A percentile compares a stretch with the other conserved stretches of the same genome.
These are phyloP conservation scores for Apostasia ramifera DNA, from an alignment of 106 monocot genomes.

Conservation along the genomic window DNA sequence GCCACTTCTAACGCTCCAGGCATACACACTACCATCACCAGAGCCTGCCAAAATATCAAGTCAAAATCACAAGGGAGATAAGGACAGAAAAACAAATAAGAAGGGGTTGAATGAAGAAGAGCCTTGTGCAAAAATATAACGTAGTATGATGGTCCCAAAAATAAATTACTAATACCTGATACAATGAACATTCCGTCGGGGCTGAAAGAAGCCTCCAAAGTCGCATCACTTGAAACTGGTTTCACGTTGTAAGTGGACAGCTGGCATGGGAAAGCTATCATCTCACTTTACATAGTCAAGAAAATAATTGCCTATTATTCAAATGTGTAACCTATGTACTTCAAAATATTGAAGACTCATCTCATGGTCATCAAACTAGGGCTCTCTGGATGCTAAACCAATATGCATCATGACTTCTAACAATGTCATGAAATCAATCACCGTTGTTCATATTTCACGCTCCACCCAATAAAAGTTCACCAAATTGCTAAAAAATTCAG, in stretches of 20 bases:
- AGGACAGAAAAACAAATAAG: neutral
- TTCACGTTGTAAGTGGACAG: conserved; percentile 83
- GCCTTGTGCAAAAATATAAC: too few species aligned
- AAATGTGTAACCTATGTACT: neutral
- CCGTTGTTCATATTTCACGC: too few species aligned
- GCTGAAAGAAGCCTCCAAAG: conserved; percentile 95
- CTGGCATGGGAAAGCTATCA: conserved; percentile 13
- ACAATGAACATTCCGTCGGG: conserved; percentile 79
- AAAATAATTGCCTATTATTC: too few species aligned
- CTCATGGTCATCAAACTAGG: neutral
- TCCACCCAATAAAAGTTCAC: too few species aligned
- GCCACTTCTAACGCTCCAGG: conserved; percentile 76
- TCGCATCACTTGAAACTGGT: conserved; percentile 61
- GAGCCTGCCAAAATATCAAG: conserved; percentile 42
- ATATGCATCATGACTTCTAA: neutral
- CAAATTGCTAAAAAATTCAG: too few species aligned
- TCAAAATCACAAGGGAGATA: too few species aligned
- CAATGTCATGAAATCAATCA: too few species aligned
- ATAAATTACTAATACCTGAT: conserved; percentile 43
- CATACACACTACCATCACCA: conserved; percentile 94
- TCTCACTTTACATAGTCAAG: too few species aligned
- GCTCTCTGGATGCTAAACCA: neutral
- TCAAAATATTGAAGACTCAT: too few species aligned
- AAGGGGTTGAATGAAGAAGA: neutral
- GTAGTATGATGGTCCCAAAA: neutral